Conservation (phyloP, 331 rosid species). For the Quercus lobata region DNA sequence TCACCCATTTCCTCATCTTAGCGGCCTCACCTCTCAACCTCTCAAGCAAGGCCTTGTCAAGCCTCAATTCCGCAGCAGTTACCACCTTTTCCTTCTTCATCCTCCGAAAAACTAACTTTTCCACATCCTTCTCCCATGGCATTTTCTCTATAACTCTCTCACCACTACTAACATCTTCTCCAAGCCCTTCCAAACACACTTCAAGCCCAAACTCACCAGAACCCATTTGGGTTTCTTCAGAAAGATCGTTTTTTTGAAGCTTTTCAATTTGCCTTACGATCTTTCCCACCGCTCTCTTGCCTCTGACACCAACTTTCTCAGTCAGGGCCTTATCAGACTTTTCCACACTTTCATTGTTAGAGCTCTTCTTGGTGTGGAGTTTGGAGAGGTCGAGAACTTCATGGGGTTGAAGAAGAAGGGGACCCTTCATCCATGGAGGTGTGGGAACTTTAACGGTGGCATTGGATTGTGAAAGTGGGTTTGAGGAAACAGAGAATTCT, state of each 20-base stretch:
- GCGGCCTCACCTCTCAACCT: conserved; percentile 71
- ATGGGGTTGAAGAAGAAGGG: conserved; percentile 55
- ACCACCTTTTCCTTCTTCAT: conserved; percentile 41
- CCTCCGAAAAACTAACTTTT: conserved; percentile 27
- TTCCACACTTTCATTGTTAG: conserved; percentile 5
- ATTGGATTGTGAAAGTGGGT: conserved; percentile 28
- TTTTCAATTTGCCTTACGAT: conserved; percentile 48
- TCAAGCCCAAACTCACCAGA: conserved; percentile 35
- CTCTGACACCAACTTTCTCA: conserved; percentile 44
- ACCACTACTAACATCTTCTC: background rate
- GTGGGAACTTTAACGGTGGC: conserved; percentile 48
- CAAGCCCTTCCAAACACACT: conserved; percentile 35
- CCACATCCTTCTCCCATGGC: conserved; percentile 84
- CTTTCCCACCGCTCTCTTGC: conserved; percentile 44
- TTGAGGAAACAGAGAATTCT: background rate
- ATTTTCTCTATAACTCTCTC: conserved; percentile 30
- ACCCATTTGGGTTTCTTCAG: conserved; percentile 24
- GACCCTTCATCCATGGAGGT: conserved; percentile 80
- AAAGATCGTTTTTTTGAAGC: conserved; percentile 29
- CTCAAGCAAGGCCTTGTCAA: conserved; percentile 53
- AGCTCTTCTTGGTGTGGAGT: conserved; percentile 17
- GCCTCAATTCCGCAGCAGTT: conserved; percentile 50
- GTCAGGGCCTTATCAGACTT: conserved; percentile 28
- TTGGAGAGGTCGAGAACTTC: conserved; percentile 44
- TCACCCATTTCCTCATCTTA: conserved; percentile 61